Percentiles rank a stretch among this genome's conserved stretches.
These are phyloP conservation scores for Pyricularia grisea DNA, from an alignment of 2,329 filamentous ascomycete species.

Conservation along the genomic window DNA sequence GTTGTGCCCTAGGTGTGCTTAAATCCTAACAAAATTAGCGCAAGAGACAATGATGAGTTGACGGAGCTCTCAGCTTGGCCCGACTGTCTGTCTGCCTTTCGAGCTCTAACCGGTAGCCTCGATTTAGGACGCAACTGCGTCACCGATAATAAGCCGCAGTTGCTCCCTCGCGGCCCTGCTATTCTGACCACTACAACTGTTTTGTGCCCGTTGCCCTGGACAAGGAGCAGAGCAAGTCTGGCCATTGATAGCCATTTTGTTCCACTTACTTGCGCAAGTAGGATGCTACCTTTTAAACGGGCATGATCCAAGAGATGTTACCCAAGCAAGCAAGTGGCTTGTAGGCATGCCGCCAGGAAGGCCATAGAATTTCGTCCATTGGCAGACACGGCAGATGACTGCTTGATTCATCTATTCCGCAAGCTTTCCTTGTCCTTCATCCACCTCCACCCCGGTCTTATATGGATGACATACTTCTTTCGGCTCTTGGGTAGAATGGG, in stretches of 20 bases:
- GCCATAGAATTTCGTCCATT: neutral
- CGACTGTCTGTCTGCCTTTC: neutral
- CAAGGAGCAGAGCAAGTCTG: neutral
- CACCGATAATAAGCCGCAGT: neutral
- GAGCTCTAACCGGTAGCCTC: neutral
- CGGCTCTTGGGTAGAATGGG: neutral
- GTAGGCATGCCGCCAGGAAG: neutral
- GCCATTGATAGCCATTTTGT: neutral
- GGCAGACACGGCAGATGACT: neutral
- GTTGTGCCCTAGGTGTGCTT: neutral
- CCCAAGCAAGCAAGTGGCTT: neutral
- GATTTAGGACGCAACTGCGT: neutral
- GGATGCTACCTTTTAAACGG: neutral
- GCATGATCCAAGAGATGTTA: neutral
- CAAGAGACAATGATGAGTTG: neutral
- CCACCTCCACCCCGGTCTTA: neutral
- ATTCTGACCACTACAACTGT: neutral
- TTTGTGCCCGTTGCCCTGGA: neutral
- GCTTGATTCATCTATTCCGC: neutral
- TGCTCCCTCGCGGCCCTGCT: neutral
- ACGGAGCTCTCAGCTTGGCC: neutral
- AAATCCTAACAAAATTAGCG: neutral
- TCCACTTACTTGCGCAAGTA: neutral
- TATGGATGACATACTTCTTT: neutral
- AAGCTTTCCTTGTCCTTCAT: neutral